Conservation (phyloP, 768 basidiomycete species). For the Lactarius indigo region DNA sequence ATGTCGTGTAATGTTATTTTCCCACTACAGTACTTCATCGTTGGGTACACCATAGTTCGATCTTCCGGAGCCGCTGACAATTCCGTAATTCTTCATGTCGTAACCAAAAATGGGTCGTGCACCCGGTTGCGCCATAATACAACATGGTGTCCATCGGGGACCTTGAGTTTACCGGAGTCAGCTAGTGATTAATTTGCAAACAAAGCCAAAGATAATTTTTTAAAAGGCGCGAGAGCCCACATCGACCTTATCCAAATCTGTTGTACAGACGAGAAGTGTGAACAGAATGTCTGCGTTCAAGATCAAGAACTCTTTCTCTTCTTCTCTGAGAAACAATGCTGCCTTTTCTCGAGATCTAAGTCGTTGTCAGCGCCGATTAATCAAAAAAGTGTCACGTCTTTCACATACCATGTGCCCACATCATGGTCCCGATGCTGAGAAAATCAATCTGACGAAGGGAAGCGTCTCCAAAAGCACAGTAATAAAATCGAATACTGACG, state of each 20-base stretch:
- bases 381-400: not conserved
- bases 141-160: not conserved
- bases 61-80: too few relatives aligned
- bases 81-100: too few relatives aligned
- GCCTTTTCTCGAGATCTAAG: slow-evolving; percentile 60
- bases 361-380: not conserved
- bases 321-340: slow-evolving; percentile 43
- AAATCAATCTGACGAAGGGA: slow-evolving; percentile 76
- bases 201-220: too few relatives aligned
- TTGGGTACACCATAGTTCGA: too few relatives aligned
- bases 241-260: too few relatives aligned
- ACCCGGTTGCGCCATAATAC: not conserved
- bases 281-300: not conserved
- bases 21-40: too few relatives aligned
- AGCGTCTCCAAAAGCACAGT: slow-evolving; percentile 79
- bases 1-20: too few relatives aligned
- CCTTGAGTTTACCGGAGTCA: not conserved
- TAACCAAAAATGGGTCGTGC: too few relatives aligned
- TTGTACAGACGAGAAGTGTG: not conserved
- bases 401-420: slow-evolving; percentile 81
- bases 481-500: slow-evolving; percentile 75
- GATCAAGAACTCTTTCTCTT: slow-evolving; percentile 9
- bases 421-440: slow-evolving; percentile 88
- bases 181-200: not conserved
- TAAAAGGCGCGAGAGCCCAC: not conserved